phyloP scores from a whole-genome alignment of 73 alveolate genomes.

The Effrenium voratum region DNA sequence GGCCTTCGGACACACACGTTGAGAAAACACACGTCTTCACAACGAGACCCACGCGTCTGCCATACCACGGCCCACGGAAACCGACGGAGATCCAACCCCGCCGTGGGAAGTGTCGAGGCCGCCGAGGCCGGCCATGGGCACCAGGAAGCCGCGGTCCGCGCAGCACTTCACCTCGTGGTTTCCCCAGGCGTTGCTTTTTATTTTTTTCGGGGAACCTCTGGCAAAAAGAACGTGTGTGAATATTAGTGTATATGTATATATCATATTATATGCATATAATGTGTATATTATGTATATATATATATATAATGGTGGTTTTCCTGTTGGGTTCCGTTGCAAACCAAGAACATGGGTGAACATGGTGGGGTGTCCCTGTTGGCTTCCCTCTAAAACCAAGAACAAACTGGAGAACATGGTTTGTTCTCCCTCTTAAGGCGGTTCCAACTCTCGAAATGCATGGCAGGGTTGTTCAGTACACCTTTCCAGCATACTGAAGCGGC shows the following conservation, averaged over 20 bases:
- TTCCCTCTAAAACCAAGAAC: too few species aligned
- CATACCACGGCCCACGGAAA: too few species aligned
- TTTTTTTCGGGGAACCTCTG: not conserved
- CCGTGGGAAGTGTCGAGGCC: not conserved
- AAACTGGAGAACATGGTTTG: too few species aligned
- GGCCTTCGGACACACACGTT: too few species aligned
- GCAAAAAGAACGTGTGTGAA: not conserved
- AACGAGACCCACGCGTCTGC: too few species aligned
- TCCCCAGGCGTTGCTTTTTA: too few species aligned
- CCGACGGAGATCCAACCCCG: not conserved
- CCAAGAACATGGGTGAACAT: not conserved
- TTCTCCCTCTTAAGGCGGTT: too few species aligned
- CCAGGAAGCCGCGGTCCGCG: constrained; percentile 15
- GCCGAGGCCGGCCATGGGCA: constrained; percentile 24
- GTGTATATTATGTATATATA: not conserved
- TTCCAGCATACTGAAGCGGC: too few species aligned
- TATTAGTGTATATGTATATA: not conserved
- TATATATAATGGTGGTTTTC: not conserved
- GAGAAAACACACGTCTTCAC: too few species aligned
- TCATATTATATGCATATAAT: not conserved
- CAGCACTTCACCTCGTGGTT: constrained; percentile 45
- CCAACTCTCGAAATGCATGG: too few species aligned
- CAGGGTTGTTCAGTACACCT: too few species aligned
- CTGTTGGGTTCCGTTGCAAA: not conserved
- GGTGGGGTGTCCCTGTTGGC: too few species aligned